These are phyloP conservation scores for Cladosporium sphaerospermum DNA, from an alignment of 2,329 filamentous ascomycete genomes.

Conservation along the genomic window DNA sequence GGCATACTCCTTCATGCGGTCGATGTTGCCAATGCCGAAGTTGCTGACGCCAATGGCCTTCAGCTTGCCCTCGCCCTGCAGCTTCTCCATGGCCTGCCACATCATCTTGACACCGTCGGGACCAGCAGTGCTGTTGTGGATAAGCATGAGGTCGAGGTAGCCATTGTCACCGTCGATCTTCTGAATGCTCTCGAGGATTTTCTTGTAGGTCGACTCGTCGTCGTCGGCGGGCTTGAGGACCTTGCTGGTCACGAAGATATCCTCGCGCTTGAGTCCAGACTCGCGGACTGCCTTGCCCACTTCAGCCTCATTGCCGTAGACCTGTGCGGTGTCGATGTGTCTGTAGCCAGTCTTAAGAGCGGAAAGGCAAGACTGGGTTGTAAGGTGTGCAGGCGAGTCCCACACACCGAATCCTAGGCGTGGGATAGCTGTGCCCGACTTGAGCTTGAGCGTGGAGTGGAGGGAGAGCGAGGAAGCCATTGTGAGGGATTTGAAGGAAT, in stretches of 20 bases:
- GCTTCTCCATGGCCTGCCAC: conserved; percentile 60
- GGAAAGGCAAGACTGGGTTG: conserved; percentile 49
- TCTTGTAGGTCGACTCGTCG: conserved; percentile 54
- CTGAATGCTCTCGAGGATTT: conserved; percentile 55
- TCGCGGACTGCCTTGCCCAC: conserved; percentile 59
- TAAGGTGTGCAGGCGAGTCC: conserved; percentile 41
- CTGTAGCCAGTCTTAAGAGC: conserved; percentile 56
- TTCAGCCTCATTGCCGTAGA: conserved; percentile 63
- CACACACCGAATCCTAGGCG: conserved; percentile 66
- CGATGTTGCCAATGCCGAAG: conserved; percentile 60
- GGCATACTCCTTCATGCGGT: conserved; percentile 62
- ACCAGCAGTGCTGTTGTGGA: conserved; percentile 58
- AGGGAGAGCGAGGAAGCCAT: conserved; percentile 36
- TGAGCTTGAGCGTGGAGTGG: conserved; percentile 46
- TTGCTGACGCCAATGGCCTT: conserved; percentile 68
- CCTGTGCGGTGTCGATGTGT: conserved; percentile 62
- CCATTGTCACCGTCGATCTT: conserved; percentile 53
- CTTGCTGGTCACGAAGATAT: conserved; percentile 67
- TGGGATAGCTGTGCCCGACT: conserved; percentile 51
- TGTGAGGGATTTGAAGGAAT: conserved; percentile 11
- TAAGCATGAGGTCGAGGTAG: conserved; percentile 66
- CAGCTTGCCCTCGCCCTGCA: conserved; percentile 54
- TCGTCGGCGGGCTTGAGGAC: conserved; percentile 51
- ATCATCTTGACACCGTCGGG: conserved; percentile 51
- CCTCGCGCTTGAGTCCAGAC: conserved; percentile 49